phyloP scores from a whole-genome alignment of 139 green algal species.

The Spirogloea muscicola region DNA sequence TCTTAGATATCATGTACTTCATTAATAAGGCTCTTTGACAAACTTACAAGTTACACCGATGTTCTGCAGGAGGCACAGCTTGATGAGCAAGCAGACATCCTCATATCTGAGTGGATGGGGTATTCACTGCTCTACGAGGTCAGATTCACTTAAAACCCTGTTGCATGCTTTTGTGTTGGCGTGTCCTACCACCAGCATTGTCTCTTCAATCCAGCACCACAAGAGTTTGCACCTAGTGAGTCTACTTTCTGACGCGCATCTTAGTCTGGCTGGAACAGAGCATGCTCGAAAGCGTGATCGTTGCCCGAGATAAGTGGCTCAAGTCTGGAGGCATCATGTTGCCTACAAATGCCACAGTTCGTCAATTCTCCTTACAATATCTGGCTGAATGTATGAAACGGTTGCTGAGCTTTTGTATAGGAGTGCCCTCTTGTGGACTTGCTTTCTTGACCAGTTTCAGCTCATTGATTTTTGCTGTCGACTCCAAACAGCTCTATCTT shows the following conservation, averaged over 20 bases:
- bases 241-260: background rate
- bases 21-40: too few relatives aligned
- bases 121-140: constrained; percentile 84
- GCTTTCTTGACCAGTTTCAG: too few relatives aligned
- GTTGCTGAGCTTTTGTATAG: too few relatives aligned
- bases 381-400: too few relatives aligned
- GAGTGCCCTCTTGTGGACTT: too few relatives aligned
- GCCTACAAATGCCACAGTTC: constrained; percentile 55
- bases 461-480: constrained; percentile 59
- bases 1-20: too few relatives aligned
- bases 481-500: constrained; percentile 53
- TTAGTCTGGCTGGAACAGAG: constrained; percentile 43
- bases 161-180: background rate
- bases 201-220: background rate
- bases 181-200: background rate
- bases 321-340: constrained; percentile 89
- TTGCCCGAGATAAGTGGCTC: constrained; percentile 78
- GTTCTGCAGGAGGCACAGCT: constrained; percentile 67
- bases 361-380: too few relatives aligned
- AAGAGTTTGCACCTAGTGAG: background rate
- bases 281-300: constrained; percentile 91
- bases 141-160: background rate
- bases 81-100: constrained; percentile 67
- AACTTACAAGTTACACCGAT: too few relatives aligned
- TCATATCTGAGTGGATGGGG: constrained; percentile 81